Percentiles rank a stretch among this genome's conserved stretches.
These are phyloP conservation scores for Solanum piurae DNA, from an alignment of 257 asterid genomes.

Conservation along the genomic window DNA sequence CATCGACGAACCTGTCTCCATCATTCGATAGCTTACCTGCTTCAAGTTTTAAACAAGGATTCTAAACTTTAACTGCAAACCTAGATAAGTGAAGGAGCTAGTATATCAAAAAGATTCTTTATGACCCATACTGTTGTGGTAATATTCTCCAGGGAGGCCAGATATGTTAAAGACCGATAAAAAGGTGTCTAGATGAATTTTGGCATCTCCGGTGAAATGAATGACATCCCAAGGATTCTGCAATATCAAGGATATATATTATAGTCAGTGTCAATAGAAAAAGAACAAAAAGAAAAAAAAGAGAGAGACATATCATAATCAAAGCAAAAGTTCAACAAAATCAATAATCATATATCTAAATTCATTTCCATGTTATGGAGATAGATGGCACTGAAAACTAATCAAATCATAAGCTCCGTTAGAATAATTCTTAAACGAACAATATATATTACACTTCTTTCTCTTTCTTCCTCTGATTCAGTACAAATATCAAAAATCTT, in stretches of 20 bases:
- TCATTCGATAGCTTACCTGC: conserved; percentile 63
- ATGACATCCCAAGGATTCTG: conserved; percentile 99
- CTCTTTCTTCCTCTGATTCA: not conserved
- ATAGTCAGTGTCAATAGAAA: not conserved
- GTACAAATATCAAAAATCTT: not conserved
- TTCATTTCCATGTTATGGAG: not conserved
- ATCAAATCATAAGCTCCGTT: not conserved
- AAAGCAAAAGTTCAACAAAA: not conserved
- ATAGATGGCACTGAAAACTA: not conserved
- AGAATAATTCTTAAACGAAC: not conserved
- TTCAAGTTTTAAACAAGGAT: conserved; percentile 5
- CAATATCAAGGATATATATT: not conserved
- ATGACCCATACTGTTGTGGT: conserved; percentile 59
- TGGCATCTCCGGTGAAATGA: conserved; percentile 64
- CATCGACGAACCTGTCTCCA: conserved; percentile 64
- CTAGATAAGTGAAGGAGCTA: conserved; percentile 4
- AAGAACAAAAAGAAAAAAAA: not conserved
- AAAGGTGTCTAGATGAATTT: conserved; percentile 78
- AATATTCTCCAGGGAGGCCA: conserved; percentile 82
- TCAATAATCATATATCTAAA: not conserved
- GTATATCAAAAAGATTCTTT: not conserved
- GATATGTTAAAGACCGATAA: conserved; percentile 83
- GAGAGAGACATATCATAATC: not conserved
- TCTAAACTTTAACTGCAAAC: conserved; percentile 11
- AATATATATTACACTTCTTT: not conserved